phyloP scores from a whole-genome alignment of 257 asterid genomes.

The Solanum habrochaites region DNA sequence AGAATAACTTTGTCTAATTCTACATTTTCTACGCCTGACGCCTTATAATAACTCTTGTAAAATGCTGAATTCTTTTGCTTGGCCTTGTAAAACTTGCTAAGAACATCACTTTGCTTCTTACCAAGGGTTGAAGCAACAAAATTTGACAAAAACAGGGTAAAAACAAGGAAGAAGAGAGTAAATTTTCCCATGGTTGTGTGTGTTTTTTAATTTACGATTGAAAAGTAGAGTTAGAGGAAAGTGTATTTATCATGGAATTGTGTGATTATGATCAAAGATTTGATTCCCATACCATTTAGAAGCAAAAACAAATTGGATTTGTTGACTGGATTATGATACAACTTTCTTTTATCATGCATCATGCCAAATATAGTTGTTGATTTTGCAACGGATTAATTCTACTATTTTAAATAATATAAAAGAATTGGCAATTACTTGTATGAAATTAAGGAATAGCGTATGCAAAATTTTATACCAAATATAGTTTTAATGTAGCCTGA shows the following conservation, averaged over 20 bases:
- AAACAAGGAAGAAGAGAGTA: background rate
- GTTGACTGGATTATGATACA: background rate
- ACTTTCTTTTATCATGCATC: background rate
- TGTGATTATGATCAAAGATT: background rate
- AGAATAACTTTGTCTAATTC: background rate
- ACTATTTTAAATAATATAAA: background rate
- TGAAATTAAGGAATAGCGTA: background rate
- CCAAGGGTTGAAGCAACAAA: background rate
- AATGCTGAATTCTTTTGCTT: background rate
- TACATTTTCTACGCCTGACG: background rate
- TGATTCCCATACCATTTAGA: background rate
- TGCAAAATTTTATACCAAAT: background rate
- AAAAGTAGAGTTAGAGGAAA: background rate
- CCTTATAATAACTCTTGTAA: background rate
- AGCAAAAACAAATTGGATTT: background rate
- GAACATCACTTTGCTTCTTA: background rate
- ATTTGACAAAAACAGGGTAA: background rate
- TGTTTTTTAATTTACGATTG: background rate
- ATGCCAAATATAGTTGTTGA: background rate
- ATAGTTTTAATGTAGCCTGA: too few relatives aligned
- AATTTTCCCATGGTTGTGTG: background rate
- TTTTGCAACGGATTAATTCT: background rate
- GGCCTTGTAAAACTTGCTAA: background rate
- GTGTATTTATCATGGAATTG: background rate
- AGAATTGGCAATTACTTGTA: background rate